Base-by-base conservation (phyloP, 768 basidiomycete species). In the Phanerochaete sordida region DNA sequence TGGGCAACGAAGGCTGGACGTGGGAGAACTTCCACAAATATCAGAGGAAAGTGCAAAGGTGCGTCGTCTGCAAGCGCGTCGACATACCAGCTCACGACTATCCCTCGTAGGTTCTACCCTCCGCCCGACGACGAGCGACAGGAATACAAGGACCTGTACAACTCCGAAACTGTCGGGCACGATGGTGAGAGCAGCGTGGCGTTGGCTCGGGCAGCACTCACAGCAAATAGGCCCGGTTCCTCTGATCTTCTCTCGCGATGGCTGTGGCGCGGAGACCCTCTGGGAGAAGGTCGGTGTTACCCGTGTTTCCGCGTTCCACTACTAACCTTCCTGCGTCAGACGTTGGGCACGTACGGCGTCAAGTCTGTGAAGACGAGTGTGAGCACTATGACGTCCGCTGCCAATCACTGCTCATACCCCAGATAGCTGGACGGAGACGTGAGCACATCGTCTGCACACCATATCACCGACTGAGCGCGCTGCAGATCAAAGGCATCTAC, bases 1-100 rank as follows among this genome's bases (percentile, higher is more conserved):
- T 63, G 15, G 62, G 62, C 0, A 63, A 63, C 47, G 47, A 58
- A 1, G 62, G 62, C 3, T 63, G 57, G 57, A 63, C 56, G 7
- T 63, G 62, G 62, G 37, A 56, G 6, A 56, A 50, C 37, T 56
- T 43, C 26, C 21, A 56, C 30, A n/a, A n/a, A 7, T 27, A 19
- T 26, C 27, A 54, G 19, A 26, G 19, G 21, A 52, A 54, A n/a
- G 28, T 35, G 15, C 53, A 60, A 56, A 44, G 51, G 35, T 59
- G 26, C 27, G 57, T 43, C 4, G 19, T 4, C 19, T 43, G 39
- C 19, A 6, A 4, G 4, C 19, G 39, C 4, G 19, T 11, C 39
- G 19, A 9, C 8, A 19, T 19, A 19, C 8, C 39, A 43, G 39
- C 39, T 43, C n/a, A n/a, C n/a, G 33, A 35, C 13, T 13, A 13